Evolutionary conservation across 148 eudicot species (phyloP), one percentile per base, ranked within the genome.

Genomic region (Tetragonia tetragonoides): DNA sequence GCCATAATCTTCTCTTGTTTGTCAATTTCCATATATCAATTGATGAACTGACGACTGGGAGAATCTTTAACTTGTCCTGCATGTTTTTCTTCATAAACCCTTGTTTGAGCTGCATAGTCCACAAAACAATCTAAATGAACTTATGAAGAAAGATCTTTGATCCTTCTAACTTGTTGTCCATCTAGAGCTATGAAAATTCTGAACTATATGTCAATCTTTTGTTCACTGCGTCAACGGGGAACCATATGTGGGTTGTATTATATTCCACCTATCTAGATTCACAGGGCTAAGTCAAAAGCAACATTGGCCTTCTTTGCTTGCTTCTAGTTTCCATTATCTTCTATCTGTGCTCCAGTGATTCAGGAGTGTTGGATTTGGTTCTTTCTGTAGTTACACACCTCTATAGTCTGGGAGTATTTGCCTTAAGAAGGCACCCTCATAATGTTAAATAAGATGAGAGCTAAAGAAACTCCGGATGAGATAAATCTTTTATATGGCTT

Each of bases 31-130:
- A 10, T 69, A 56, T 56, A 56, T 46, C 3, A 21, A 7, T 46
- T 28, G 6, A 67, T 20, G 71, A 42, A 69, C 15, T 60, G 28
- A 60, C 28, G 21, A 42, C 10, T 42, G 23, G 4, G 47, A 41
- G 54, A 71, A 65, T 42, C 57, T 65, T 54, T 44, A 81, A 65
- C 18, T 65, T 18, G 70, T 70, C 72, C 40, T 49, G 59, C 63
- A 0, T 71, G 34, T 70, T 42, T 41, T 64, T 54, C 40, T 62
- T 37, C 1, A 24, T 41, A 15, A 20, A 21, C 18, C 70, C 4
- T 44, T 73, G 16, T 63, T 57, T 42, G 53, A 61, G 77, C 28
- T 65, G 71, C 15, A 51, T 57, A 57, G 42, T 69, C 59, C 34
- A 15, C 34, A 17, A 49, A 63, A 15, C 17, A 57, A 41, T 42